Conservation (phyloP, 2,329 filamentous ascomycete genomes). For the Neobulgaria alba region DNA sequence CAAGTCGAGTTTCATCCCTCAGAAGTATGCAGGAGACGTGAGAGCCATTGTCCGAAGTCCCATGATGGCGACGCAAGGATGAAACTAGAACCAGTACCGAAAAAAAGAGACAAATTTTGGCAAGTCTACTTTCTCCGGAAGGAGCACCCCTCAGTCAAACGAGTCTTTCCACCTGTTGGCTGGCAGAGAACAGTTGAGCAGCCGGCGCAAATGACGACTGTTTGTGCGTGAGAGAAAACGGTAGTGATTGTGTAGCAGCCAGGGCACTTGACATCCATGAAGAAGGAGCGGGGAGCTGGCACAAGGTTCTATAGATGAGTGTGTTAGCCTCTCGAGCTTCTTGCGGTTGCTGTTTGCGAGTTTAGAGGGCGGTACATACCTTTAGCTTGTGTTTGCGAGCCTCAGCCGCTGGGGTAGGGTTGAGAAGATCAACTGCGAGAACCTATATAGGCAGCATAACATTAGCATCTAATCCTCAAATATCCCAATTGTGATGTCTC, state of each 20-base stretch:
- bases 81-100: conserved; percentile 19
- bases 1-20: conserved; percentile 60
- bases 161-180: conserved; percentile 97
- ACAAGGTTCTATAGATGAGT: conserved; percentile 64
- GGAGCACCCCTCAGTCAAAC: conserved; percentile 98
- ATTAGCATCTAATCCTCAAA: conserved; percentile 38
- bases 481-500: too few species aligned
- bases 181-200: conserved; percentile 99
- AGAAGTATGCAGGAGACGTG: conserved; percentile 39
- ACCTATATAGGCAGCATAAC: conserved; percentile 52
- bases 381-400: conserved; percentile 99
- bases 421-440: conserved; percentile 99
- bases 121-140: conserved; percentile 98
- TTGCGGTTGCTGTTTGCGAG: not conserved
- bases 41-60: conserved; percentile 23
- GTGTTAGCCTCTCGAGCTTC: not conserved
- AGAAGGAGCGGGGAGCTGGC: conserved; percentile 95
- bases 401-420: conserved; percentile 96
- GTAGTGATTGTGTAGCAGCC: conserved; percentile 99
- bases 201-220: conserved; percentile 98
- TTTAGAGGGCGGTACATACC: conserved; percentile 47
- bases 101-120: conserved; percentile 35
- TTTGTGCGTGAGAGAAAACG: conserved; percentile 99
- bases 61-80: conserved; percentile 24
- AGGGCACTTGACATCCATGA: conserved; percentile 99